Evolutionary conservation across 1,284 basidiomycete species (phyloP), one percentile per base, ranked within the genome.

Genomic region (Pseudozyma sp.): DNA sequence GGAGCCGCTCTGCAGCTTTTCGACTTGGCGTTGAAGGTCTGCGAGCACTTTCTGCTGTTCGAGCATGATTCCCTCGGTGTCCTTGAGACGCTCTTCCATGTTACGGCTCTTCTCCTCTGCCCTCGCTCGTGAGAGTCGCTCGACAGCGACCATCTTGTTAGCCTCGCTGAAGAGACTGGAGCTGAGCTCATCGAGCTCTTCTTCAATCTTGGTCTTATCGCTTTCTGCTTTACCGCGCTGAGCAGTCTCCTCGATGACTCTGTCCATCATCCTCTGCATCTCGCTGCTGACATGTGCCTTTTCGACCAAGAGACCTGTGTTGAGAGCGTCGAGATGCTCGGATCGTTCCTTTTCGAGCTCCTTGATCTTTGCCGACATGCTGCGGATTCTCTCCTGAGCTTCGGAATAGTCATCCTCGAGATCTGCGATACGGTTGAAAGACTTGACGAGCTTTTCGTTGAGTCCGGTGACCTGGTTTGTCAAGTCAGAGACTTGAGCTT

Each of bases 201-300:
- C 77, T 58, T 78, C 70, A 79, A 86, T 68, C 58, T 91, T 91
- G 68, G 86, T 86, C 21, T 87, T 88, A 47, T 92, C 90, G 16
- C 92, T 93, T 67, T 88, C 90, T 1, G 95, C 96, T 83, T 94
- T 91, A 16, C 94, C 95, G 18, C 95, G 89, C 76, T 92, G 90
- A 4, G 93, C 91, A 19, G 95, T 94, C 86, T 97, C 96, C 80
- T 97, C 94, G 13, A 95, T 93, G 19, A 95, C 91, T 55, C 91
- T 92, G 77, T 96, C 93, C 90, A 98, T 98, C 73, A 99, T 88
- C 35, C 94, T 90, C 78, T 91, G 96, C 81, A 99, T 91, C 86
- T 99, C 97, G 9, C 90, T 86, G 18, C 92, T 94, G 66, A 99
- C 95, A 85, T 96, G 92, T 35, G 90, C 88, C 84, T 94, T 85